A percentile compares a stretch with the other conserved stretches of the same genome.
phyloP scores from a whole-genome alignment of 2,329 filamentous ascomycete genomes.

The Clarireedia homoeocarpa region DNA sequence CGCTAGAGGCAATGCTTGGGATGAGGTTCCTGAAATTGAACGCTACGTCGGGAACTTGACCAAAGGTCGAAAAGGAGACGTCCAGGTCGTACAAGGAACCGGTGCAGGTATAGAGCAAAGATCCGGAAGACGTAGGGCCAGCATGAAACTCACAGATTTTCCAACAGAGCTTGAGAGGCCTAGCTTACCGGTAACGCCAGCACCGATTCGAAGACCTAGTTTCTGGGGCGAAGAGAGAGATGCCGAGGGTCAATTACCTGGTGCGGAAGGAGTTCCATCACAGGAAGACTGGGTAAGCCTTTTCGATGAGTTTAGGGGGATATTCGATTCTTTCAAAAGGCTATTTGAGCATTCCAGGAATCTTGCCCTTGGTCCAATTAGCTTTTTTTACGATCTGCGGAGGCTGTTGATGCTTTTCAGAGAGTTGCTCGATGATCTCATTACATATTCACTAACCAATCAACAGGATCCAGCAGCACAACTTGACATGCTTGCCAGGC shows the following conservation, averaged over 20 bases:
- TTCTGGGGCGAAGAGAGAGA: conserved; percentile 54
- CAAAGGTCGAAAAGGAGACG: conserved; percentile 45
- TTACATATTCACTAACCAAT: conserved; percentile 6
- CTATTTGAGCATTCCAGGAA: conserved; percentile 4
- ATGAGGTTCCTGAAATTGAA: conserved; percentile 81
- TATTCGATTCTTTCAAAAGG: conserved; percentile 4
- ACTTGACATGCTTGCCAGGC: conserved; percentile 60
- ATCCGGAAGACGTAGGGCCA: conserved; percentile 33
- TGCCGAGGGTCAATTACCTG: conserved; percentile 53
- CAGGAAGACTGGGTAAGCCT: conserved; percentile 92
- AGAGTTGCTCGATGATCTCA: conserved; percentile 4
- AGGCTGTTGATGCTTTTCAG: conserved; percentile 3
- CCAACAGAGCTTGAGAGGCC: conserved; percentile 75
- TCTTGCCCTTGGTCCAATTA: not conserved
- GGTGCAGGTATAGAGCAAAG: conserved; percentile 26
- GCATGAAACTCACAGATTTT: conserved; percentile 75
- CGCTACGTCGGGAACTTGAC: conserved; percentile 75
- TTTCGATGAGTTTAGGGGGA: conserved; percentile 31
- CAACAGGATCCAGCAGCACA: conserved; percentile 60
- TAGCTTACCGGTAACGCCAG: conserved; percentile 84
- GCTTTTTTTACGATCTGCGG: conserved; percentile 1
- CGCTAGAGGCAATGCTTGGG: conserved; percentile 81
- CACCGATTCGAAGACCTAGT: conserved; percentile 61
- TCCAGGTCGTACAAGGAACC: conserved; percentile 29
- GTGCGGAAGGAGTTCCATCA: conserved; percentile 73